Evolutionary conservation across 805 yeast genomes (phyloP).

Genomic region (Metahyphopichia silvanorum): DNA sequence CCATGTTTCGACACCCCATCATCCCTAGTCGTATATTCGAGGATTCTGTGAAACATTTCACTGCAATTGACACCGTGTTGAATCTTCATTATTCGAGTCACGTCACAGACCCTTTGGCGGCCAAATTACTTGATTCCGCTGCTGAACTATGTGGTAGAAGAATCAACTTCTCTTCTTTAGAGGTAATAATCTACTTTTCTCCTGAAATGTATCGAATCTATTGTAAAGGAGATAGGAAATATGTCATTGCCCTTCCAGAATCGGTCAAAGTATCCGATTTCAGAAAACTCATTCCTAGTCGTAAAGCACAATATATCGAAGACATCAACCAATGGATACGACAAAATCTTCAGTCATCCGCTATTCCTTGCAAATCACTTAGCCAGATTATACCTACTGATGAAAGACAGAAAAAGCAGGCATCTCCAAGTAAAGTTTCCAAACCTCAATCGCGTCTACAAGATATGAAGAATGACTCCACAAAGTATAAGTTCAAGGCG

Average conservation of each 20-base stretch:
- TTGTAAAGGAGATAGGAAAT: constrained; percentile 2
- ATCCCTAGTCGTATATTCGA: constrained; percentile 5
- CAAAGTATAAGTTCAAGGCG: constrained; percentile 34
- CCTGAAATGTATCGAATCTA: constrained; percentile 11
- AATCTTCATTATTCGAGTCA: constrained; percentile 32
- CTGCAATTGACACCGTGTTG: constrained; percentile 31
- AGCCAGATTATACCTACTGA: not conserved
- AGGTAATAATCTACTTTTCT: not conserved
- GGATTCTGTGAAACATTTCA: constrained; percentile 4
- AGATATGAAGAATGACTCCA: constrained; percentile 28
- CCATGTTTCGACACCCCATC: constrained; percentile 7
- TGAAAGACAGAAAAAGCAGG: not conserved
- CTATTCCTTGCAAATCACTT: constrained; percentile 3
- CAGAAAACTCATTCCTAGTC: constrained; percentile 7
- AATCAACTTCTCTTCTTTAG: constrained; percentile 8
- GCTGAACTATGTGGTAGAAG: constrained; percentile 13
- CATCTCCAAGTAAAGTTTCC: constrained; percentile 7
- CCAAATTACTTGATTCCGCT: constrained; percentile 16
- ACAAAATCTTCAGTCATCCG: constrained; percentile 9
- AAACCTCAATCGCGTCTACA: constrained; percentile 1
- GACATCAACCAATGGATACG: constrained; percentile 20
- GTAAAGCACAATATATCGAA: constrained; percentile 17
- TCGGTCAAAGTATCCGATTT: constrained; percentile 9
- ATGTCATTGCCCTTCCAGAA: constrained; percentile 7
- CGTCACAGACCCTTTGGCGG: constrained; percentile 22